These are phyloP conservation scores for Globisporangium ultimum DNA, from an alignment of 352 stramenopile genomes.

Conservation along the genomic window DNA sequence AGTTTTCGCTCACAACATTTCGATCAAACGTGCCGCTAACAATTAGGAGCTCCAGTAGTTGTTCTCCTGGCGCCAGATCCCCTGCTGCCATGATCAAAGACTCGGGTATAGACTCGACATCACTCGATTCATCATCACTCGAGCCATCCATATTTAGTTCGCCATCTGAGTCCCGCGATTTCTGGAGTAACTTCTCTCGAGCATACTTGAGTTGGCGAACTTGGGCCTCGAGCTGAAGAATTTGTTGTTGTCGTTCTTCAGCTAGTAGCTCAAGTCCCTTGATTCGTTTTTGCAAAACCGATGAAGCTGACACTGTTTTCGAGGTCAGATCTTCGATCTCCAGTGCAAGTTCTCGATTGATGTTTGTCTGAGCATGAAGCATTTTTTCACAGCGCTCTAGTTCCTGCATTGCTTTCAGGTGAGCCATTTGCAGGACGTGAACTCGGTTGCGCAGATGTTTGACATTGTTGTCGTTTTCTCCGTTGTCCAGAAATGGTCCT, in stretches of 20 bases:
- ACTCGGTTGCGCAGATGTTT: constrained; percentile 75
- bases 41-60: constrained; percentile 91
- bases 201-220: constrained; percentile 85
- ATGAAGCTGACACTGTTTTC: constrained; percentile 65
- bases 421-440: constrained; percentile 86
- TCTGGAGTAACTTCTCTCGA: constrained; percentile 43
- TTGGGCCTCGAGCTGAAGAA: constrained; percentile 85
- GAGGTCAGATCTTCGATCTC: constrained; percentile 89
- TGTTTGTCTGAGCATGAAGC: constrained; percentile 92
- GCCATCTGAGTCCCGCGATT: constrained; percentile 19
- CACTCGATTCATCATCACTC: constrained; percentile 40
- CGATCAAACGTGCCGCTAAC: constrained; percentile 69
- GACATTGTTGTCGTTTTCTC: constrained; percentile 28
- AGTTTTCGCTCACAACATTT: constrained; percentile 54
- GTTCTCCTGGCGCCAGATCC: constrained; percentile 78
- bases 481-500: background rate
- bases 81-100: constrained; percentile 60
- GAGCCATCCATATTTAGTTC: constrained; percentile 21
- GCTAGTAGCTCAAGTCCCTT: constrained; percentile 84
- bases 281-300: constrained; percentile 73
- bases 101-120: constrained; percentile 59
- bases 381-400: constrained; percentile 92
- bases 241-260: constrained; percentile 77
- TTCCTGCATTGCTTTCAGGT: constrained; percentile 89
- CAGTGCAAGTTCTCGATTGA: constrained; percentile 90